Evolutionary conservation across 352 stramenopile genomes (phyloP), one percentile per base, ranked within the genome.

Genomic region (Phytophthora brassicae): DNA sequence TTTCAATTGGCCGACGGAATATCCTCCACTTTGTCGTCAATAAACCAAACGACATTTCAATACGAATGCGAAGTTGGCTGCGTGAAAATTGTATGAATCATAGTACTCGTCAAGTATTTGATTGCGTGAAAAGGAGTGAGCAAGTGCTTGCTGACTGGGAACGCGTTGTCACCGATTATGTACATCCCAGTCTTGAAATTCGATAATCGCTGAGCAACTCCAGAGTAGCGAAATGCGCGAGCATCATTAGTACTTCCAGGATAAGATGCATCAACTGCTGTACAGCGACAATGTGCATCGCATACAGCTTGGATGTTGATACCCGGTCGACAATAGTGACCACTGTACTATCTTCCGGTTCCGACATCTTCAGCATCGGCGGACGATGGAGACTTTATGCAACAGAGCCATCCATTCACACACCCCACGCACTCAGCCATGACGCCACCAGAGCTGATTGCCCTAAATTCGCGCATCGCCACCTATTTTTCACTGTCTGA

Each of bases 51-150:
- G 38, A 2, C 39, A 58, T 58, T 24, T 50, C 51, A 14, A 50
- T 50, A 6, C 39, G 7, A 3, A 49, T 58, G 2, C 51, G 23
- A 4, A 44, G n/a, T 22, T 58, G 39, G 49, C 51, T 14, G 49
- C 49, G 26, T 56, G 49, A 41, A 48, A 56, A 11, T 56, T 56
- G 23, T 19, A 48, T 9, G 49, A 56, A 28, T 56, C 33, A 13
- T 56, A 36, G 12, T 56, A 56, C 19, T 56, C 35, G 8, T 56
- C 36, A 2, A 38, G 0, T 19, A 56, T 56, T 56, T 56, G 49
- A 23, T 56, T 56, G 20, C 35, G 35, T 2, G 50, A 38, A n/a
- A n/a, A n/a, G n/a, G n/a, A n/a, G n/a, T n/a, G n/a, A n/a, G n/a
- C 6, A 55, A 35, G 23, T 55, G 48, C 17, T 46, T 33, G 19